Base-by-base conservation (phyloP, 2,329 filamentous ascomycete species). In the Diplocarpon rosae region DNA sequence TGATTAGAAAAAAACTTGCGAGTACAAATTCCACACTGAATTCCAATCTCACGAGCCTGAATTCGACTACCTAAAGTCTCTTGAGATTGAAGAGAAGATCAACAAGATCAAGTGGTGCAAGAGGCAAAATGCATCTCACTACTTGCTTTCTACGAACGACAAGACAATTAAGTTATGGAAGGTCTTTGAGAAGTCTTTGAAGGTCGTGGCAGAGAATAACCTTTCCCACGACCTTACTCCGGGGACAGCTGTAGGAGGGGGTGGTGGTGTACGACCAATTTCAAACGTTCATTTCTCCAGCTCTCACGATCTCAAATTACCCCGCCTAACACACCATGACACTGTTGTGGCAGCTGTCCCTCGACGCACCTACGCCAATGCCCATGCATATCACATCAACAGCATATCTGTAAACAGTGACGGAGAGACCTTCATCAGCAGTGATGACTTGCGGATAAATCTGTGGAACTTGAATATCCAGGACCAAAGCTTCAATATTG, bases 81-180 rank as follows among this genome's bases (percentile, higher is more conserved):
- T 98, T 58, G 92, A 98, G 69, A 98, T 98, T 62, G 92, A 98
- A 75, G 92, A 98, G 69, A 98, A 98, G 72, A 98, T 98, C 76
- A 98, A 98, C 76, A 98, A 98, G 75, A 98, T 98, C 71, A 98
- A 96, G 68, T 98, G 92, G 92, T 98, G 92, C 67, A 82, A 85
- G 63, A 83, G 92, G 68, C 90, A 96, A 69, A 98, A 98, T 73
- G 85, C 90, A 50, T 96, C 92, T 45, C 92, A 98, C 70, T 98
- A 95, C 66, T 79, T 98, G 42, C 78, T 98, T 46, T 96, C 92
- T 35, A 98, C 92, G 58, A 98, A 98, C 65, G 92, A 98, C 73
- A 98, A 98, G 74, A 98, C 92, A 34, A 98, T 98, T 76, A 98
- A 98, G 72, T 73, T 98, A 56, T 98, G 92, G 92, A 98, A 98